Evolutionary conservation across 2,329 filamentous ascomycete species (phyloP).

Genomic region (Arthrocladium fulminans): DNA sequence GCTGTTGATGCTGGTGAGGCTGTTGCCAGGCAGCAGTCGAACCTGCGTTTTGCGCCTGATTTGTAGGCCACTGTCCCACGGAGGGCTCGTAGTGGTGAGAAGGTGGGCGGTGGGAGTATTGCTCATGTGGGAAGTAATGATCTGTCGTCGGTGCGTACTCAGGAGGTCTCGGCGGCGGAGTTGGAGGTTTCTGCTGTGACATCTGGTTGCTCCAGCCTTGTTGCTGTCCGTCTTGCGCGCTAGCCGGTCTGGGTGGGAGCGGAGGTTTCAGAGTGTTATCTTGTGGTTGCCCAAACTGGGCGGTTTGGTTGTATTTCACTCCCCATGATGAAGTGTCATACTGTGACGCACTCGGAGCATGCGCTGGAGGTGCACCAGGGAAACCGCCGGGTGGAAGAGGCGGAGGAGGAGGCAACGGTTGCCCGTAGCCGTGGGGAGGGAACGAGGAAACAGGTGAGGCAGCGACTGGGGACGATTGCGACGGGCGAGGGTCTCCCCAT

Average conservation of each 20-base stretch:
- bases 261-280: conserved; percentile 13
- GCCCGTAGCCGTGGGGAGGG: not conserved
- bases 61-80: conserved; percentile 9
- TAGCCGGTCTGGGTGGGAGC: conserved; percentile 21
- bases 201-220: conserved; percentile 13
- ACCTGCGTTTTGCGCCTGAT: conserved; percentile 11
- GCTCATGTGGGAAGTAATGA: conserved; percentile 24
- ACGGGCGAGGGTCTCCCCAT: conserved; percentile 21
- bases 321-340: conserved; percentile 35
- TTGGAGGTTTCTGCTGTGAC: conserved; percentile 25
- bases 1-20: no score
- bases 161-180: conserved; percentile 35
- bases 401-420: conserved; percentile 12
- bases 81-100: conserved; percentile 28
- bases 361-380: not conserved
- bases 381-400: conserved; percentile 13
- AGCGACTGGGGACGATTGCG: not conserved
- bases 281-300: not conserved
- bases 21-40: conserved; percentile 13
- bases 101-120: conserved; percentile 27
- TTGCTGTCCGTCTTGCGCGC: conserved; percentile 9
- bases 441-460: conserved; percentile 1
- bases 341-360: conserved; percentile 9
- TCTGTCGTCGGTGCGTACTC: conserved; percentile 27
- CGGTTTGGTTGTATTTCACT: conserved; percentile 29